Evolutionary conservation across 345 rosid species (phyloP).

Genomic region (Salix brachista): DNA sequence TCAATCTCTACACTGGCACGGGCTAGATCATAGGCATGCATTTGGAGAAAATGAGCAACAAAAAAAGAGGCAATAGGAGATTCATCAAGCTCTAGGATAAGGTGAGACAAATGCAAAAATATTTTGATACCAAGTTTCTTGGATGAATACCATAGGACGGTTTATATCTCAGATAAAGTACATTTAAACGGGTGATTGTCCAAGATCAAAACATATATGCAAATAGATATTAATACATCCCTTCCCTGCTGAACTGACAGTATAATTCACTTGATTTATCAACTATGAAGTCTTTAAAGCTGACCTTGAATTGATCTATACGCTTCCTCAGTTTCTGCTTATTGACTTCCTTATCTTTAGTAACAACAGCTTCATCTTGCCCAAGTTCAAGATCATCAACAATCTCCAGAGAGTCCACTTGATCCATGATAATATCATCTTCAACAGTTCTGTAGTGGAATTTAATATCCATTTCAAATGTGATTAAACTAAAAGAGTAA

Average conservation of each 20-base stretch:
- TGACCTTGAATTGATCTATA: constrained; percentile 67
- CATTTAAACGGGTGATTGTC: not conserved
- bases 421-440: constrained; percentile 86
- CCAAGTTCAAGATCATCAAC: constrained; percentile 88
- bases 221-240: not conserved
- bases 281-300: constrained; percentile 5
- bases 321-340: constrained; percentile 75
- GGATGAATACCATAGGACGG: not conserved
- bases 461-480: not conserved
- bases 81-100: not conserved
- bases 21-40: not conserved
- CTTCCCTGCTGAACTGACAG: not conserved
- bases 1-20: not conserved
- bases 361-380: constrained; percentile 79
- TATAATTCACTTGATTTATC: not conserved
- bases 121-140: not conserved
- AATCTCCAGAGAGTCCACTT: constrained; percentile 67
- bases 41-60: not conserved
- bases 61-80: not conserved
- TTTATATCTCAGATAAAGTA: not conserved
- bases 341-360: constrained; percentile 80
- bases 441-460: constrained; percentile 56
- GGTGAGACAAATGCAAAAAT: not conserved
- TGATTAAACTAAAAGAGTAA: not conserved
- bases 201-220: not conserved